Percentiles rank a stretch among this genome's conserved stretches.
Evolutionary conservation across 2,329 filamentous ascomycete genomes (phyloP).

Genomic region (Botrytis fragariae): DNA sequence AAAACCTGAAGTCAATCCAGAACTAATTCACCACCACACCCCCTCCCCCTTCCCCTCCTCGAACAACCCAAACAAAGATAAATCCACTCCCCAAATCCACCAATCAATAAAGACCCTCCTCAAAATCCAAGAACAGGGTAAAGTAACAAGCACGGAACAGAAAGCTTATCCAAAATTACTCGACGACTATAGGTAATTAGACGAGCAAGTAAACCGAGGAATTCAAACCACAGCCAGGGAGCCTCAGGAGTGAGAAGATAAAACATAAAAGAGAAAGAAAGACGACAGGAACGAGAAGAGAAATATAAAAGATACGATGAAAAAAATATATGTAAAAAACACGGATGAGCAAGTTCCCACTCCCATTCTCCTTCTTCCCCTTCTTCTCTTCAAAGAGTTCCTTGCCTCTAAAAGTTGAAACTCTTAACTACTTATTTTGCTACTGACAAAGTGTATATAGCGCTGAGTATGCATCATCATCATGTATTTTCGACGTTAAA

Average conservation of each 20-base stretch:
- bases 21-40: too few relatives aligned
- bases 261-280: too few relatives aligned
- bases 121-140: too few relatives aligned
- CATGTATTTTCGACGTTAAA: background rate
- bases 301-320: too few relatives aligned
- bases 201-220: background rate
- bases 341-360: accelerated
- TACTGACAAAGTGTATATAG: background rate
- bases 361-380: background rate
- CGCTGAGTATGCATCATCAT: background rate
- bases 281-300: background rate
- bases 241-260: too few relatives aligned
- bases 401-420: background rate
- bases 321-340: accelerated
- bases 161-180: too few relatives aligned
- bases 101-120: too few relatives aligned
- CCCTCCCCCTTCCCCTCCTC: too few relatives aligned
- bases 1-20: too few relatives aligned
- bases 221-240: background rate
- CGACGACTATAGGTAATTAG: background rate
- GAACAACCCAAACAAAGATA: too few relatives aligned
- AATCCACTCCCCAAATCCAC: too few relatives aligned
- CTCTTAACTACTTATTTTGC: background rate
- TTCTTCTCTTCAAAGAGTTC: background rate
- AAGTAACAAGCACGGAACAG: too few relatives aligned